Evolutionary conservation across 352 stramenopile species (phyloP).

Genomic region (Sclerospora graminicola): DNA sequence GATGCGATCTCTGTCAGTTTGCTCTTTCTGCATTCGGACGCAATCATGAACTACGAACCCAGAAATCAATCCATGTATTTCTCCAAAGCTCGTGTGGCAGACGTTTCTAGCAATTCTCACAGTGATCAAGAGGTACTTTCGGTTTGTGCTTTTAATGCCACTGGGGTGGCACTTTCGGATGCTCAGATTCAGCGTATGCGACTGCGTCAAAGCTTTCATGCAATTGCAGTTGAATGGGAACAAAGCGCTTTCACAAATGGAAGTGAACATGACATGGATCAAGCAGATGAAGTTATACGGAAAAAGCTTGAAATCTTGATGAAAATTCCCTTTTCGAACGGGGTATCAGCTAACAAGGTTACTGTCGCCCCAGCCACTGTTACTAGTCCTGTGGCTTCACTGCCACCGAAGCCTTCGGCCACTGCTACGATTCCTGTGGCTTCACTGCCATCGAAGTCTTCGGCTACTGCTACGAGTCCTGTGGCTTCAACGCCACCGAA

Average conservation of each 20-base stretch:
- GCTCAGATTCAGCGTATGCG: constrained; percentile 30
- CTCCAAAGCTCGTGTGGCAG: constrained; percentile 32
- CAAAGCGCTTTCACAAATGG: constrained; percentile 9
- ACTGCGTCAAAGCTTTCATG: constrained; percentile 35
- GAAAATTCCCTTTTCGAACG: constrained; percentile 3
- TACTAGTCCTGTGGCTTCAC: neutral
- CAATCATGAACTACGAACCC: constrained; percentile 35
- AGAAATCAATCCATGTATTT: constrained; percentile 40
- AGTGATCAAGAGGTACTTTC: constrained; percentile 27
- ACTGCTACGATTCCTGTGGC: neutral
- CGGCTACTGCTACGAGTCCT: neutral
- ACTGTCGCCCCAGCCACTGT: constrained; percentile 1
- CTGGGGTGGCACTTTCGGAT: constrained; percentile 24
- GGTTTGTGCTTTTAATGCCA: constrained; percentile 50
- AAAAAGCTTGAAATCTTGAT: constrained; percentile 16
- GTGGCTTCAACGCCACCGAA: neutral
- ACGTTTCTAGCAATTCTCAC: constrained; percentile 40
- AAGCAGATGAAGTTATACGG: constrained; percentile 10
- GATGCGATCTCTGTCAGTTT: constrained; percentile 15
- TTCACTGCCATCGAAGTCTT: neutral
- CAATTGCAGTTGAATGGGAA: constrained; percentile 15
- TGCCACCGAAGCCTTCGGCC: neutral
- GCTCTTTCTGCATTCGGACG: constrained; percentile 66
- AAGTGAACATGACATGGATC: constrained; percentile 10
- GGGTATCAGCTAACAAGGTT: constrained; percentile 7